phyloP scores from a whole-genome alignment of 345 rosid genomes.

The Pugionium cornutum region DNA sequence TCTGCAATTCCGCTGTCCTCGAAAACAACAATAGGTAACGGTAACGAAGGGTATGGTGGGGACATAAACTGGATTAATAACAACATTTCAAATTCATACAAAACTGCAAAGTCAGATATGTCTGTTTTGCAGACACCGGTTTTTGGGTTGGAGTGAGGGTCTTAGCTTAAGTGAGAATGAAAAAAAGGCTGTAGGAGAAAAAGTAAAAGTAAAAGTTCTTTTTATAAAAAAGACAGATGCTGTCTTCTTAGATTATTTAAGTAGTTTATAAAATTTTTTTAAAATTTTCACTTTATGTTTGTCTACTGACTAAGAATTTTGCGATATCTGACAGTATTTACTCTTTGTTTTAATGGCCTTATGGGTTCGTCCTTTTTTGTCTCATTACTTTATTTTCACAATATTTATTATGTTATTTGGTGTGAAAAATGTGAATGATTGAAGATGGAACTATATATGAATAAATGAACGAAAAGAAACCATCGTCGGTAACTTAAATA shows the following conservation, averaged over 20 bases:
- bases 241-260: conserved; percentile 27
- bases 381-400: conserved; percentile 1
- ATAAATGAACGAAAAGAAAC: background rate
- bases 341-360: conserved; percentile 26
- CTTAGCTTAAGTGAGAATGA: background rate
- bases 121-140: conserved; percentile 82
- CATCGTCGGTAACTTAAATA: background rate
- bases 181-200: background rate
- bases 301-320: conserved; percentile 33
- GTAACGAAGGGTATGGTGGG: conserved; percentile 51
- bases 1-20: conserved; percentile 47
- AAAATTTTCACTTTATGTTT: conserved; percentile 21
- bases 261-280: background rate
- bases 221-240: background rate
- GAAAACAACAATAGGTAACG: conserved; percentile 33
- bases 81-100: conserved; percentile 52
- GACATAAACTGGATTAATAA: conserved; percentile 42
- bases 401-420: too few relatives aligned
- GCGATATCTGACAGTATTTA: conserved; percentile 38
- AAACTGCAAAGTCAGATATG: conserved; percentile 62
- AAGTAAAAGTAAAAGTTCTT: too few relatives aligned
- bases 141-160: conserved; percentile 79
- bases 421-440: conserved; percentile 11
- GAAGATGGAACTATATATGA: conserved; percentile 21
- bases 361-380: conserved; percentile 28